Percentiles rank a stretch among this genome's conserved stretches.
Conservation (phyloP, 139 green algal species). For the Chlorella sp. region DNA sequence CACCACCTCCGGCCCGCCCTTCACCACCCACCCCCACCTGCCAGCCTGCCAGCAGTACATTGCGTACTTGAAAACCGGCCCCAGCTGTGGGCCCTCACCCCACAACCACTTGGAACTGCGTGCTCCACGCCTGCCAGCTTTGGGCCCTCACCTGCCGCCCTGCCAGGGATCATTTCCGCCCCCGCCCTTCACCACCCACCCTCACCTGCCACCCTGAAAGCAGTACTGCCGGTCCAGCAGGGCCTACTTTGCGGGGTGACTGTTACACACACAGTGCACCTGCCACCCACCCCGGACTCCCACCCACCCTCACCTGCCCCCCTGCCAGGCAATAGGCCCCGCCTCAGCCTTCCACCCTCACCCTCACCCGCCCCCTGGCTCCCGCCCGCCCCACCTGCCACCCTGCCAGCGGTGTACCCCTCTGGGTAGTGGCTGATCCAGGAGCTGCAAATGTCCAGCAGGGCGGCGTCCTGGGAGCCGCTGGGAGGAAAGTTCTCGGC, state of each 20-base stretch:
- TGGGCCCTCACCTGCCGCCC: too few relatives aligned
- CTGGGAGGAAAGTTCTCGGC: slow-evolving; percentile 69
- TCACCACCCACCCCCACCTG: too few relatives aligned
- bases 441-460: slow-evolving; percentile 75
- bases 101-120: too few relatives aligned
- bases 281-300: not conserved
- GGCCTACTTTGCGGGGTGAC: too few relatives aligned
- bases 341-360: not conserved
- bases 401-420: slow-evolving; percentile 69
- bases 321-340: not conserved
- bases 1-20: too few relatives aligned
- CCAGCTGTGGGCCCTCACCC: too few relatives aligned
- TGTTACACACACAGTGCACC: too few relatives aligned
- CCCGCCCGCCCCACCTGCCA: slow-evolving; percentile 50
- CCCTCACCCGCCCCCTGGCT: not conserved
- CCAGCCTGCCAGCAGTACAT: not conserved
- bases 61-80: too few relatives aligned
- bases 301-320: too few relatives aligned
- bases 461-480: slow-evolving; percentile 41
- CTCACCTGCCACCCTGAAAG: not conserved
- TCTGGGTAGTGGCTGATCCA: slow-evolving; percentile 90
- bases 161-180: too few relatives aligned
- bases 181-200: too few relatives aligned
- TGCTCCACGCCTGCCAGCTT: too few relatives aligned
- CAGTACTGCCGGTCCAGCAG: not conserved